A percentile compares a stretch with the other conserved stretches of the same genome.
Conservation (phyloP, 805 yeast species). For the Sugiyamaella smithiae region DNA sequence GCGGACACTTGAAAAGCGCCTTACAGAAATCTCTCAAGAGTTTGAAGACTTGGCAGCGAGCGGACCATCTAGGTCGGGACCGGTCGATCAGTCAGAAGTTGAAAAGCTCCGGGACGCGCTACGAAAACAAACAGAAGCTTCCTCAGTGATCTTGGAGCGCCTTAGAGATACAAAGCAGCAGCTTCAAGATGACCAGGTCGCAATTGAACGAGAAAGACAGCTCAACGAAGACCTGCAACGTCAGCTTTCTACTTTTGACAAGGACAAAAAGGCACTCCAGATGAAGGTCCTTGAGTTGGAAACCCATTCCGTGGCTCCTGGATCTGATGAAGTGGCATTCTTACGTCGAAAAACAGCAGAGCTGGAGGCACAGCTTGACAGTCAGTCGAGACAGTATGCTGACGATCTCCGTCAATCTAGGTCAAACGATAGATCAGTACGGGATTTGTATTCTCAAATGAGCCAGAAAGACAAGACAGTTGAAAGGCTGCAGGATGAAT, state of each 20-base stretch:
- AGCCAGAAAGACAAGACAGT: conserved; percentile 30
- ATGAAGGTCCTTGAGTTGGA: conserved; percentile 28
- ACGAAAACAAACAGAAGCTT: conserved; percentile 20
- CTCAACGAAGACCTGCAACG: conserved; percentile 25
- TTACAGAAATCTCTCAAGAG: conserved; percentile 42
- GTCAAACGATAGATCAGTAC: conserved; percentile 26
- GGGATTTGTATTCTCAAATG: conserved; percentile 27
- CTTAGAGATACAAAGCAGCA: conserved; percentile 35
- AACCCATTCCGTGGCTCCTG: conserved; percentile 20
- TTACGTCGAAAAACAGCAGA: conserved; percentile 19
- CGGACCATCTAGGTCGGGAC: neutral
- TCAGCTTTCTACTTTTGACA: conserved; percentile 36
- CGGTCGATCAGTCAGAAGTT: conserved; percentile 10
- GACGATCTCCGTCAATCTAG: conserved; percentile 24
- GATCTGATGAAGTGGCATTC: conserved; percentile 20
- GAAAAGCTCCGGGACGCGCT: conserved; percentile 18
- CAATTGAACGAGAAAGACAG: conserved; percentile 24
- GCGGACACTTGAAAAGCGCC: conserved; percentile 44
- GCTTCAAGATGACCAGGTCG: conserved; percentile 32
- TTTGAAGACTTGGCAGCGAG: conserved; percentile 37
- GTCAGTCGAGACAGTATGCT: conserved; percentile 17
- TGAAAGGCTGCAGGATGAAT: conserved; percentile 46
- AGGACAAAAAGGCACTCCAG: conserved; percentile 30
- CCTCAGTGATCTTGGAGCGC: conserved; percentile 16
- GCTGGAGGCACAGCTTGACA: conserved; percentile 27